A percentile compares a stretch with the other conserved stretches of the same genome.
Conservation (phyloP, 106 monocot genomes). For the Xerophyta viscosa region DNA sequence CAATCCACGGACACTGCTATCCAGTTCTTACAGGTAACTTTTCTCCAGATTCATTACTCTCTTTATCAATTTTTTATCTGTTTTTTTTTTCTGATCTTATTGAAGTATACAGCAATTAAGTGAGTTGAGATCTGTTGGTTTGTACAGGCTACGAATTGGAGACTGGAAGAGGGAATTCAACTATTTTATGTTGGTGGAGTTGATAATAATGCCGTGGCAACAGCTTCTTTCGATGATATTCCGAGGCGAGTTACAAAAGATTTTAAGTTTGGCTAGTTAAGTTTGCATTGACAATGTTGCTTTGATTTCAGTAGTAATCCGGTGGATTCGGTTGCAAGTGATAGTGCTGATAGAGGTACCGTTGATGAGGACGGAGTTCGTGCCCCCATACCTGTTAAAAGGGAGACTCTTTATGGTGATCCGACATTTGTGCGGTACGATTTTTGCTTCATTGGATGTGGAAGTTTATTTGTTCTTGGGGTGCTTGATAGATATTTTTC, state of each 20-base stretch:
- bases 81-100: too few relatives aligned
- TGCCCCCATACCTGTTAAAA: slow-evolving; percentile 54
- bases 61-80: too few relatives aligned
- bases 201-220: slow-evolving; percentile 23
- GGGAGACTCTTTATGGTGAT: slow-evolving; percentile 62
- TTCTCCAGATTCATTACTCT: too few relatives aligned
- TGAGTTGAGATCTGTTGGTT: neutral
- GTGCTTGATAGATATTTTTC: neutral
- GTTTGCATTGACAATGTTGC: neutral
- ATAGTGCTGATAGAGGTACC: slow-evolving; percentile 10
- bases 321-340: slow-evolving; percentile 13
- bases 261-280: neutral
- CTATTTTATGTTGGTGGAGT: slow-evolving; percentile 67
- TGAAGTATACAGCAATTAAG: neutral
- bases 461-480: neutral
- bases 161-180: slow-evolving; percentile 80
- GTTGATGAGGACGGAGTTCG: slow-evolving; percentile 61
- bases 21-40: slow-evolving; percentile 74
- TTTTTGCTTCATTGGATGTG: slow-evolving; percentile 7
- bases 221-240: slow-evolving; percentile 3
- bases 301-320: slow-evolving; percentile 3
- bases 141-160: slow-evolving; percentile 67
- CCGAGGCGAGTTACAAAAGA: slow-evolving; percentile 14
- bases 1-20: slow-evolving; percentile 60
- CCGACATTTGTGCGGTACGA: slow-evolving; percentile 26